Evolutionary conservation across 1,139 yeast species (phyloP).

Genomic region (Magnusiomyces suaveolens): DNA sequence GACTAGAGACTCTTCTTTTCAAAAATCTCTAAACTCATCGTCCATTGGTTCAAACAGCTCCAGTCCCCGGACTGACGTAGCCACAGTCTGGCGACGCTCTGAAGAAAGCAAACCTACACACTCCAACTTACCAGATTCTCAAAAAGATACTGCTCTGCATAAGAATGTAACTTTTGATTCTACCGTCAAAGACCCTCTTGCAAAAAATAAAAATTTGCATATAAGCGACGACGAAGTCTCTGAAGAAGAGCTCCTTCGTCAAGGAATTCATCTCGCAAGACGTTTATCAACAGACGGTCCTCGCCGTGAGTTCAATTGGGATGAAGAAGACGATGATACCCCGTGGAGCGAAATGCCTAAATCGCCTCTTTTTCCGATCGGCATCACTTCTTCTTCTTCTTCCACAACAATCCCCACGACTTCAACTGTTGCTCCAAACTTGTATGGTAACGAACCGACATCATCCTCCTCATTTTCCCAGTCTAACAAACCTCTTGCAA

Average conservation of each 20-base stretch:
- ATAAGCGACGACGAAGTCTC: slow-evolving; percentile 13
- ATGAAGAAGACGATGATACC: slow-evolving; percentile 34
- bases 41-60: not conserved
- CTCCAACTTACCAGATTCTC: not conserved
- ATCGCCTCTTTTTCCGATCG: not conserved
- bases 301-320: slow-evolving; percentile 32
- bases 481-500: too few species aligned
- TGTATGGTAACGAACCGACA: not conserved
- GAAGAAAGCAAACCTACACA: not conserved
- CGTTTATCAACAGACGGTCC: slow-evolving; percentile 25
- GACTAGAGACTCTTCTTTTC: slow-evolving; percentile 8
- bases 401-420: not conserved
- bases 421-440: not conserved
- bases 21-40: slow-evolving; percentile 1
- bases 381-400: not conserved
- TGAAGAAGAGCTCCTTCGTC: slow-evolving; percentile 32
- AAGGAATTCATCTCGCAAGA: slow-evolving; percentile 32
- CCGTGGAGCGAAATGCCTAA: not conserved
- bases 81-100: slow-evolving; percentile 8
- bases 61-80: slow-evolving; percentile 5
- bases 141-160: not conserved
- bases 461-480: not conserved
- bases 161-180: slow-evolving; percentile 8
- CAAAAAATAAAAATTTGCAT: not conserved
- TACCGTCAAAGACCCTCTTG: slow-evolving; percentile 8